Conservation (phyloP, 2,329 filamentous ascomycete genomes). For the Helminthosporium solani region DNA sequence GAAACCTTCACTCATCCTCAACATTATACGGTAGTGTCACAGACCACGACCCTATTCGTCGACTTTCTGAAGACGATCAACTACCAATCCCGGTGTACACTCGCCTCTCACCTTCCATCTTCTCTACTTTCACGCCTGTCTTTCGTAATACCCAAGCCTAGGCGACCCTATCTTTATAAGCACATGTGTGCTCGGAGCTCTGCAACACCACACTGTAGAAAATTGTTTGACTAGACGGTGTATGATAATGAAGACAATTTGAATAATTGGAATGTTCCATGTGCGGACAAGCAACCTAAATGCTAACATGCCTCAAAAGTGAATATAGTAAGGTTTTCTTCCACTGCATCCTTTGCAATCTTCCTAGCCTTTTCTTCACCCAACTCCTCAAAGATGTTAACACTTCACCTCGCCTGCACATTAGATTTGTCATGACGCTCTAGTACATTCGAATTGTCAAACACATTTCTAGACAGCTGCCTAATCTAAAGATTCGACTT, state of each 20-base stretch:
- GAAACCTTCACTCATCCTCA: too few relatives aligned
- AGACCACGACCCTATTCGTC: background rate
- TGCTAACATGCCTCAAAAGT: conserved; percentile 9
- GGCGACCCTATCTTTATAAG: too few relatives aligned
- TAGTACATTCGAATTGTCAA: conserved; percentile 59
- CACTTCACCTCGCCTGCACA: conserved; percentile 24
- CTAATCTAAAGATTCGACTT: conserved; percentile 69
- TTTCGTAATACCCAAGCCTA: background rate
- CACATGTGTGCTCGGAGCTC: too few relatives aligned
- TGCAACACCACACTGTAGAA: background rate
- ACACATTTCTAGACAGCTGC: conserved; percentile 68
- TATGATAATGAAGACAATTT: background rate
- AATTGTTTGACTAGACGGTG: background rate
- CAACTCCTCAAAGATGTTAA: conserved; percentile 28
- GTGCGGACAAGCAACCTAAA: too few relatives aligned
- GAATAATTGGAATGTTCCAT: too few relatives aligned
- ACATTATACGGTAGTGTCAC: too few relatives aligned
- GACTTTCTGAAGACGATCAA: background rate
- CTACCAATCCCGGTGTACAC: background rate
- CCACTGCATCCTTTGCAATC: conserved; percentile 18
- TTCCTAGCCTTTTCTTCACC: conserved; percentile 20
- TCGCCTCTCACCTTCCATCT: background rate
- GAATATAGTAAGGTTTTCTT: conserved; percentile 24
- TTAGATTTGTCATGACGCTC: conserved; percentile 30
- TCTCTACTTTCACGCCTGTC: background rate